Percentiles rank a stretch among this genome's conserved stretches.
Evolutionary conservation across 805 yeast species (phyloP).

Genomic region (Geotrichum ghanense): DNA sequence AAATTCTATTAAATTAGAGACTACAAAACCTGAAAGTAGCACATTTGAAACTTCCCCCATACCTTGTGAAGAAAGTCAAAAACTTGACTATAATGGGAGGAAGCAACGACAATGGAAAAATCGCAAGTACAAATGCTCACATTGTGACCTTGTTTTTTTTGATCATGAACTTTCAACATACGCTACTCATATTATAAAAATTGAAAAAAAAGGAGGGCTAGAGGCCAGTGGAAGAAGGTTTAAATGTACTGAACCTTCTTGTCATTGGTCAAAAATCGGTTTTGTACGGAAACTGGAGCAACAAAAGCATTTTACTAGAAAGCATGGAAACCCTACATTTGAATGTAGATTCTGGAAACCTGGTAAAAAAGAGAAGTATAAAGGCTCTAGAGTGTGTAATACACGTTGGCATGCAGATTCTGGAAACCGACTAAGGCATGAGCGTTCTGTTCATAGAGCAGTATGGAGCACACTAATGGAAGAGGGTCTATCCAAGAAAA

Average conservation of each 20-base stretch:
- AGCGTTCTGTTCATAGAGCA: constrained; percentile 18
- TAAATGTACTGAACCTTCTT: constrained; percentile 17
- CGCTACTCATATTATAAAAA: constrained; percentile 12
- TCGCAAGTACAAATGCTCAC: constrained; percentile 14
- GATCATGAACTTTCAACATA: constrained; percentile 12
- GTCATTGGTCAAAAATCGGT: constrained; percentile 20
- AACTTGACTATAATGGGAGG: constrained; percentile 15
- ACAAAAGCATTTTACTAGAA: constrained; percentile 18
- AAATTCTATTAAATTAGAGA: too few species aligned
- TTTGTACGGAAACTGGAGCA: constrained; percentile 21
- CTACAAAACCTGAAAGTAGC: too few species aligned
- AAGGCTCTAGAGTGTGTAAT: constrained; percentile 17
- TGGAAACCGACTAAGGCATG: constrained; percentile 20
- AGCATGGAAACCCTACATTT: constrained; percentile 19
- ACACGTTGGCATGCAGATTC: constrained; percentile 22
- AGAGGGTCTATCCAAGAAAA: too few species aligned
- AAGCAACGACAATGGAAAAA: constrained; percentile 13
- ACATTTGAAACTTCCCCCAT: too few species aligned
- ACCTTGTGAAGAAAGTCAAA: too few species aligned
- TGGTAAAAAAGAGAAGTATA: constrained; percentile 15
- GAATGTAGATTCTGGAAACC: constrained; percentile 21
- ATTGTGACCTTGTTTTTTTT: constrained; percentile 11
- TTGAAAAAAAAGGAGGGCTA: constrained; percentile 10
- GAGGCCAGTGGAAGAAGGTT: constrained; percentile 13
- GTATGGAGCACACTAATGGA: too few species aligned